These are phyloP conservation scores for Lagenidium sp. DNA, from an alignment of 352 stramenopile genomes.

Conservation along the genomic window DNA sequence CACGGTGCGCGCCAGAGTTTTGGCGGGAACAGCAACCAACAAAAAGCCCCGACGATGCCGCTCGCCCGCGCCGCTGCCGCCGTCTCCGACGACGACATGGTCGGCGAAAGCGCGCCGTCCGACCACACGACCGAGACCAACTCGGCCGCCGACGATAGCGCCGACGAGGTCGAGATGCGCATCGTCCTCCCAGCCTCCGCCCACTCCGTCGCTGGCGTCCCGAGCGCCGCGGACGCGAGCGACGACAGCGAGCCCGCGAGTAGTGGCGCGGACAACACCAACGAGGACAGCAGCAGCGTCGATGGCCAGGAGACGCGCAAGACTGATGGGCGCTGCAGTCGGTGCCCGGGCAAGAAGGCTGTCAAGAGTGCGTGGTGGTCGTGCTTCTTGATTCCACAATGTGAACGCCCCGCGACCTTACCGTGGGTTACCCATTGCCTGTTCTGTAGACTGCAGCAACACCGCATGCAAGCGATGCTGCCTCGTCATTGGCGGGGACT, in stretches of 20 bases:
- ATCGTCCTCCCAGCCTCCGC: neutral
- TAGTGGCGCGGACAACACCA: conserved; percentile 1
- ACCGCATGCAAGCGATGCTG: conserved; percentile 71
- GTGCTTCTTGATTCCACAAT: no score
- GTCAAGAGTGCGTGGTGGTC: conserved; percentile 7
- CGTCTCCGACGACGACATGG: no score
- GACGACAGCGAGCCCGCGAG: conserved; percentile 3
- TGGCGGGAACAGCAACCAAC: no score
- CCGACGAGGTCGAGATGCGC: conserved; percentile 8
- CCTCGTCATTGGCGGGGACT: conserved; percentile 24
- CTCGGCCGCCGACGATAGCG: conserved; percentile 3
- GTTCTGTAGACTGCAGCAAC: conserved; percentile 25
- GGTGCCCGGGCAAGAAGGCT: conserved; percentile 1
- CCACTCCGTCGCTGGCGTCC: neutral
- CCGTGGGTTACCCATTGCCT: no score
- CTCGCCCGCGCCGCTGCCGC: no score
- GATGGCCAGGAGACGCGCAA: no score
- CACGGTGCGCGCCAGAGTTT: no score
- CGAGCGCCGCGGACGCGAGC: neutral
- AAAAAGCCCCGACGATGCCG: no score
- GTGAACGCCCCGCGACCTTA: no score
- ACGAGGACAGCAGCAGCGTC: no score
- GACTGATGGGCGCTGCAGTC: no score
- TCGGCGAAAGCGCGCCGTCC: neutral
- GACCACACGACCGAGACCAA: conserved; percentile 1